phyloP scores from a whole-genome alignment of 2,329 filamentous ascomycete genomes.

The Clonostachys rhizophaga region DNA sequence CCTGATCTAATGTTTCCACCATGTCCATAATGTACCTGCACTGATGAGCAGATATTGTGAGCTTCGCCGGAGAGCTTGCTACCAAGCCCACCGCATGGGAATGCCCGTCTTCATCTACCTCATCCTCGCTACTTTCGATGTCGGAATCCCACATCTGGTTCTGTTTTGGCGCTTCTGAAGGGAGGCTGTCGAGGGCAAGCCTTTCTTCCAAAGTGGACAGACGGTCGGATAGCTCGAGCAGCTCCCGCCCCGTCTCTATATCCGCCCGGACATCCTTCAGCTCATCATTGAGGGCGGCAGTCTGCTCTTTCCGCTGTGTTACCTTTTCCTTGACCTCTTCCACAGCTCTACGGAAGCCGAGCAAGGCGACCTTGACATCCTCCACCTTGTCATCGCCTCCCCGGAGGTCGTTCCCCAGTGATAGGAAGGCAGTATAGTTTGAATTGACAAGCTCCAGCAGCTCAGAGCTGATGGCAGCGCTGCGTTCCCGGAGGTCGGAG shows the following conservation, averaged over 20 bases:
- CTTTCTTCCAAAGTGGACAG: slow-evolving; percentile 58
- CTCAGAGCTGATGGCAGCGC: slow-evolving; percentile 75
- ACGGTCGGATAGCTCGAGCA: slow-evolving; percentile 65
- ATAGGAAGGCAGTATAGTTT: slow-evolving; percentile 90
- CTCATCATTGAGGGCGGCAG: slow-evolving; percentile 59
- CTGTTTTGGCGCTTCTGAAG: slow-evolving; percentile 12
- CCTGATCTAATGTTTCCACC: slow-evolving; percentile 36
- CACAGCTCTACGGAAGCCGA: slow-evolving; percentile 82
- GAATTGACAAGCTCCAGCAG: slow-evolving; percentile 91
- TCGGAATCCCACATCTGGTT: slow-evolving; percentile 17
- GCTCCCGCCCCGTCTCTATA: slow-evolving; percentile 55
- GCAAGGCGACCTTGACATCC: slow-evolving; percentile 78
- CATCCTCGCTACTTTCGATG: slow-evolving; percentile 18
- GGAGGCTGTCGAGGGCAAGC: slow-evolving; percentile 46
- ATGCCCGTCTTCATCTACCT: slow-evolving; percentile 34
- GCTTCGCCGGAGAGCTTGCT: slow-evolving; percentile 40
- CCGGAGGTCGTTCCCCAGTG: slow-evolving; percentile 72
- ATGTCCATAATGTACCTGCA: slow-evolving; percentile 36
- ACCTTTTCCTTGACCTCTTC: slow-evolving; percentile 68
- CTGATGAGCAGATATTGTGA: slow-evolving; percentile 39
- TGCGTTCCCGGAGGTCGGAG: slow-evolving; percentile 76
- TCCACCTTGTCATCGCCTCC: slow-evolving; percentile 91
- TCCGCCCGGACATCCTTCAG: slow-evolving; percentile 58
- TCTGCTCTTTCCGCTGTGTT: slow-evolving; percentile 55
- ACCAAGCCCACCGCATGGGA: slow-evolving; percentile 24